phyloP scores from a whole-genome alignment of 139 green algal species.

The Coelastrella sp. region DNA sequence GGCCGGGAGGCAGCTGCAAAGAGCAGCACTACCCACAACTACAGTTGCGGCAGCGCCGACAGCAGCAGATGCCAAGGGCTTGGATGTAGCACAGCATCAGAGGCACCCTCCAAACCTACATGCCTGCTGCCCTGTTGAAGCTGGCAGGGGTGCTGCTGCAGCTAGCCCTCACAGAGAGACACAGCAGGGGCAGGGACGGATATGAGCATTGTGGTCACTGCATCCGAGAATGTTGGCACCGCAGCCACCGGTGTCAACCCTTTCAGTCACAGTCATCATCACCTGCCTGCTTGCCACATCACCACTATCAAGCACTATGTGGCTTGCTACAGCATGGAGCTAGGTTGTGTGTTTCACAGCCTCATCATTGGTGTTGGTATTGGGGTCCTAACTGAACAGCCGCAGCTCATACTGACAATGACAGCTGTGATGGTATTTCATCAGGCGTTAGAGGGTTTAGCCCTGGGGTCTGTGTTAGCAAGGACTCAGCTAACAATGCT shows the following conservation, averaged over 20 bases:
- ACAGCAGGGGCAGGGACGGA: no score
- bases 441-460: slow-evolving; percentile 66
- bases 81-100: neutral
- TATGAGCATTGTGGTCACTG: neutral
- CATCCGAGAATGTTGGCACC: neutral
- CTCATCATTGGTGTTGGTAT: slow-evolving; percentile 55
- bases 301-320: slow-evolving; percentile 7
- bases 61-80: neutral
- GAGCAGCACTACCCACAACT: neutral
- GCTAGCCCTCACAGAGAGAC: no score
- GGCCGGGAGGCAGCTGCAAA: neutral
- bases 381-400: neutral
- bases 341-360: slow-evolving; percentile 62
- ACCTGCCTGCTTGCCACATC: slow-evolving; percentile 14
- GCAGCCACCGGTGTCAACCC: neutral
- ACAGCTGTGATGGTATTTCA: slow-evolving; percentile 65
- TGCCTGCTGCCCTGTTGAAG: neutral
- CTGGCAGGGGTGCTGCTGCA: neutral
- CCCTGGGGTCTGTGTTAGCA: slow-evolving; percentile 58
- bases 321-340: slow-evolving; percentile 55
- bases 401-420: neutral
- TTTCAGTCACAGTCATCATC: slow-evolving; percentile 1
- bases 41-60: neutral
- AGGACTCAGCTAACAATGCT: slow-evolving; percentile 41
- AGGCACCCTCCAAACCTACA: neutral